Evolutionary conservation across 768 basidiomycete species (phyloP), one percentile per base, ranked within the genome.

Genomic region (Mycena amicta): DNA sequence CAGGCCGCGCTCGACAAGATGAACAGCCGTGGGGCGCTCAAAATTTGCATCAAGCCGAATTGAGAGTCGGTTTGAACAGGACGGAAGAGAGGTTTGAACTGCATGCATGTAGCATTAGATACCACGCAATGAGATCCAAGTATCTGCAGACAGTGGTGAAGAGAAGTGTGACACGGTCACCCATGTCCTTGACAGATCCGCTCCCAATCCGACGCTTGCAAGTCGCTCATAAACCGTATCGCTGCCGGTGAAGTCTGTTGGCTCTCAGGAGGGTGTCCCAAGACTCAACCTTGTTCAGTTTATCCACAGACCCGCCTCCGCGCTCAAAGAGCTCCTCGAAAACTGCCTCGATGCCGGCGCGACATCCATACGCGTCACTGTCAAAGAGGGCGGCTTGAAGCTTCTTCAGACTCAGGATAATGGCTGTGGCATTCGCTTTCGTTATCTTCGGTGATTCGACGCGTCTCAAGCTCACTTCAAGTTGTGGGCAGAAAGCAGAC

Each of bases 321-420:
- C 96, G 2, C 80, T 99, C 53, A 99, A 99, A 71, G 97, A 98
- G 71, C 80, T 98, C 1, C 77, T 99, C 15, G 97, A 99, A 74
- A 98, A 99, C 65, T 82, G 88, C 22, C 80, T 99, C n/a, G 97
- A 99, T 74, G 97, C 97, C 0, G 89, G 92, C 0, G 79, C 93
- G 23, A 95, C 91, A 0, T 86, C 86, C 0, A 93, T 98, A 69
- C 87, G 89, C 33, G 78, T 98, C 52, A 92, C 87, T 0, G 81
- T 95, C 64, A 98, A 97, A 73, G 96, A 99, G 62, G 97, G 96
- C 1, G 97, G 97, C 3, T 77, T 98, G 78, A 98, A 96, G 70
- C 76, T 95, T 16, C 81, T 98, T 33, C 93, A 97, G 73, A 95
- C 98, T 52, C 92, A 95, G 67, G 97, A 99, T 69, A 97, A 99